Evolutionary conservation across 805 yeast genomes (phyloP).

Genomic region (Sugiyamaella floridensis): DNA sequence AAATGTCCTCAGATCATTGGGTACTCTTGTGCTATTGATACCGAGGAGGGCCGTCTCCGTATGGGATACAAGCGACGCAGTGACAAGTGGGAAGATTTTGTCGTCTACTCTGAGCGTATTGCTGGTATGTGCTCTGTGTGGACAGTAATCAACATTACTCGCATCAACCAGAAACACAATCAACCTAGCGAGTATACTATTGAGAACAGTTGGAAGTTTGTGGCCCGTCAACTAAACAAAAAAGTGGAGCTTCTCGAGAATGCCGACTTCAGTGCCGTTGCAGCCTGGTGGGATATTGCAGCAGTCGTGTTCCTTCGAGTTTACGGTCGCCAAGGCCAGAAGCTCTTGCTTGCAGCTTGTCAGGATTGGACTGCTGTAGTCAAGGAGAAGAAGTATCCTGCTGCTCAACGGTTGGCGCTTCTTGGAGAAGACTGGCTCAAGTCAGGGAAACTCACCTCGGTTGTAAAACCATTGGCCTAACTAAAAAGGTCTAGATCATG

Average conservation of each 20-base stretch:
- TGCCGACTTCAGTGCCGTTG: constrained; percentile 62
- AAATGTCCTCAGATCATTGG: constrained; percentile 90
- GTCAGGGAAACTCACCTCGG: constrained; percentile 35
- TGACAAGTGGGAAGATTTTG: constrained; percentile 43
- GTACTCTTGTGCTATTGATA: constrained; percentile 62
- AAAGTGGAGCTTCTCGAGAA: constrained; percentile 44
- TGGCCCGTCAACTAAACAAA: constrained; percentile 63
- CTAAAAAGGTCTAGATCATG: not conserved
- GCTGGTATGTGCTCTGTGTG: constrained; percentile 80
- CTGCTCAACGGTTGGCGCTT: constrained; percentile 69
- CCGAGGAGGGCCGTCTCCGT: constrained; percentile 69
- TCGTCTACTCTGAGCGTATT: constrained; percentile 74
- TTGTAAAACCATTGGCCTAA: constrained; percentile 10
- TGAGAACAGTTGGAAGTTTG: constrained; percentile 56
- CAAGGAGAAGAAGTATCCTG: constrained; percentile 51
- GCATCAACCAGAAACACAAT: constrained; percentile 20
- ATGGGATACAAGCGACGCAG: constrained; percentile 82
- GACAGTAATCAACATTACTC: constrained; percentile 60
- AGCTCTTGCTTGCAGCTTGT: constrained; percentile 46
- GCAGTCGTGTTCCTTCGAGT: constrained; percentile 47
- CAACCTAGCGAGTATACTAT: constrained; percentile 51
- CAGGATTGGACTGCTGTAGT: constrained; percentile 48
- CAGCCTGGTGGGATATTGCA: constrained; percentile 90
- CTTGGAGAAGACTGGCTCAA: constrained; percentile 73
- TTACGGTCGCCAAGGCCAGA: constrained; percentile 66